Conservation (phyloP, 2,329 filamentous ascomycete genomes). For the Pseudogymnoascus verrucosus region DNA sequence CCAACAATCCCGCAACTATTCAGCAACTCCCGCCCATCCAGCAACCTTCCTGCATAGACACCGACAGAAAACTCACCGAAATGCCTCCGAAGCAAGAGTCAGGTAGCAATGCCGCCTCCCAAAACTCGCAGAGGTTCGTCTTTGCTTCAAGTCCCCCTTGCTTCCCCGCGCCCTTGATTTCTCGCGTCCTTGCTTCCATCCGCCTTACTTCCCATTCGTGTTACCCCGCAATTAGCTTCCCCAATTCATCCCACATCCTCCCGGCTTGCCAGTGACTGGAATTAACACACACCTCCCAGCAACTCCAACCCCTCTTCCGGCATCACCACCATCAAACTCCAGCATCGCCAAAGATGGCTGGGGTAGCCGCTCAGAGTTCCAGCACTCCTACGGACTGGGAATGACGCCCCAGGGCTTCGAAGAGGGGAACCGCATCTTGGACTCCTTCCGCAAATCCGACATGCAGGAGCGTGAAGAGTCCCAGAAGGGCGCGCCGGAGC, state of each 20-base stretch:
- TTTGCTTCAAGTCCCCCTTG: background rate
- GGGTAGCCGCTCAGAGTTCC: background rate
- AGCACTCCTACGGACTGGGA: background rate
- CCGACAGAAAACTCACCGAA: background rate
- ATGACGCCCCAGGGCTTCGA: slow-evolving; percentile 1
- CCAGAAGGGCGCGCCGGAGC: background rate
- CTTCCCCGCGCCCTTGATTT: background rate
- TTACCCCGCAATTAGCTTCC: background rate
- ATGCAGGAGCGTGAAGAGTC: background rate
- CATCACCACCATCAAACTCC: background rate
- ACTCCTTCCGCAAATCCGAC: background rate
- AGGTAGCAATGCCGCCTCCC: background rate
- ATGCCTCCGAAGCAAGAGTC: background rate
- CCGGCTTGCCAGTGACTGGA: background rate
- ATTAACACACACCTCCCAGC: background rate
- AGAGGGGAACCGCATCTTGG: background rate
- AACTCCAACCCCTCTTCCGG: background rate
- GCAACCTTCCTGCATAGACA: too few relatives aligned
- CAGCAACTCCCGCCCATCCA: background rate
- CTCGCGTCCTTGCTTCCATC: too few relatives aligned
- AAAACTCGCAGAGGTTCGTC: background rate
- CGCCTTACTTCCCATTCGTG: background rate
- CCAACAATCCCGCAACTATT: background rate
- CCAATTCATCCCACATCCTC: background rate
- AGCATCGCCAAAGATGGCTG: slow-evolving; percentile 3